Conservation (phyloP, 2,329 filamentous ascomycete species). For the Colletotrichum nymphaeae region DNA sequence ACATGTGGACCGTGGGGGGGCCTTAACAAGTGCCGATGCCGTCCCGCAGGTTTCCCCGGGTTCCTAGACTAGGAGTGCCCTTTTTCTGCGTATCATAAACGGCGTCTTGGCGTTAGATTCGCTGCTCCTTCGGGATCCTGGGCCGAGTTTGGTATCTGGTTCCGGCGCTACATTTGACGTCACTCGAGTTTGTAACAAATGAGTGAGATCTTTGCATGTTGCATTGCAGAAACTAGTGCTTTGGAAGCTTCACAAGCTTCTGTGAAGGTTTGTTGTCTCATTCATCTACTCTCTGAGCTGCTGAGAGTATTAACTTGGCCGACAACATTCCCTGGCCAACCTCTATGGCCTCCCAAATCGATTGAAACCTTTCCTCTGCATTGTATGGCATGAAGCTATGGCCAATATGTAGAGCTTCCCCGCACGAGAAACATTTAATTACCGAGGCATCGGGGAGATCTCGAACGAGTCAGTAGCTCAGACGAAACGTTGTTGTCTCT, state of each 20-base stretch:
- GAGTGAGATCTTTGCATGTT: neutral
- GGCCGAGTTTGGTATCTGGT: neutral
- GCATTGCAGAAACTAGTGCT: neutral
- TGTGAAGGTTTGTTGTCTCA: neutral
- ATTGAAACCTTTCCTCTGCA: neutral
- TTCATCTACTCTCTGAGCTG: neutral
- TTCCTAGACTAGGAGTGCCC: too few relatives aligned
- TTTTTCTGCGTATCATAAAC: neutral
- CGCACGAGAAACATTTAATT: neutral
- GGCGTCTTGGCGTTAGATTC: neutral
- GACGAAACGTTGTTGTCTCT: neutral
- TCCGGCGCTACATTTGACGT: neutral
- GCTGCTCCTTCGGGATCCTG: neutral
- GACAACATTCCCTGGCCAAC: neutral
- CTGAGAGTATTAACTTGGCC: neutral
- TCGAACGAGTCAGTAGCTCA: neutral
- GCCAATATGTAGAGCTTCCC: constrained; percentile 6
- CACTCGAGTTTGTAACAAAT: neutral
- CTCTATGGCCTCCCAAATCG: too few relatives aligned
- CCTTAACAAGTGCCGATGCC: neutral
- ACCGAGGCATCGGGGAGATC: constrained; percentile 7
- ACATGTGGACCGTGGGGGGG: neutral
- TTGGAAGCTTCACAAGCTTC: neutral
- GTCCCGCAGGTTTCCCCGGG: neutral
- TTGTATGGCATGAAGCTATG: neutral